A percentile compares a stretch with the other conserved stretches of the same genome.
Evolutionary conservation across 2,329 filamentous ascomycete species (phyloP).

Genomic region (Beauveria varroae): DNA sequence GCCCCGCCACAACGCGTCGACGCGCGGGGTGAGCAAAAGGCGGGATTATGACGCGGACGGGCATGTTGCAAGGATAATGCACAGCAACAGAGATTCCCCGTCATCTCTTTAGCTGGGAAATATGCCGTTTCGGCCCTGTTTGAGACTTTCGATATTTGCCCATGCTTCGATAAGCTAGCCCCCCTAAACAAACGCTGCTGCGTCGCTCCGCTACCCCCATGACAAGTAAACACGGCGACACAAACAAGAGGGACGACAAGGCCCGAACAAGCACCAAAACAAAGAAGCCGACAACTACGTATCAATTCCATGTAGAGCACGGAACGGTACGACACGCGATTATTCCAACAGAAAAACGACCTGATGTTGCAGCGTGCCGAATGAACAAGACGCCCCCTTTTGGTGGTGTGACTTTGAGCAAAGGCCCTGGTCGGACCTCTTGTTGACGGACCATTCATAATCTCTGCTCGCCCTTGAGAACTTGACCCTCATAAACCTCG

Average conservation of each 20-base stretch:
- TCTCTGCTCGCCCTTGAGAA: conserved; percentile 1
- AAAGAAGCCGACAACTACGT: not conserved
- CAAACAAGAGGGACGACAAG: not conserved
- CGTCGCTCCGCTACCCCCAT: not conserved
- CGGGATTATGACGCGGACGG: not conserved
- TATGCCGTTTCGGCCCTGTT: not conserved
- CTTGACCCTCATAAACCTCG: conserved; percentile 2
- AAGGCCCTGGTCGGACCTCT: not conserved
- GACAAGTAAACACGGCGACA: conserved; percentile 6
- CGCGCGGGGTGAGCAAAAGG: conserved; percentile 7
- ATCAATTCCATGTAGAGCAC: not conserved
- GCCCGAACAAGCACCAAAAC: not conserved
- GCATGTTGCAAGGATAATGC: not conserved
- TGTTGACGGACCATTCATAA: not conserved
- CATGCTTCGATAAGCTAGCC: not conserved
- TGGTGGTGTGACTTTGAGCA: not conserved
- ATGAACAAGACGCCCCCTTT: not conserved
- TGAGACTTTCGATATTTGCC: not conserved
- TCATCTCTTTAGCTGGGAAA: not conserved
- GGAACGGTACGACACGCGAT: not conserved
- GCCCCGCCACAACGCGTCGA: conserved; percentile 12
- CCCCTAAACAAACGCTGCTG: not conserved
- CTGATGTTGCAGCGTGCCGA: not conserved
- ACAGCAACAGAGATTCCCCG: not conserved
- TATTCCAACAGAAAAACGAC: not conserved